Conservation (phyloP, 2,329 filamentous ascomycete species). For the Talaromyces pinophilus region DNA sequence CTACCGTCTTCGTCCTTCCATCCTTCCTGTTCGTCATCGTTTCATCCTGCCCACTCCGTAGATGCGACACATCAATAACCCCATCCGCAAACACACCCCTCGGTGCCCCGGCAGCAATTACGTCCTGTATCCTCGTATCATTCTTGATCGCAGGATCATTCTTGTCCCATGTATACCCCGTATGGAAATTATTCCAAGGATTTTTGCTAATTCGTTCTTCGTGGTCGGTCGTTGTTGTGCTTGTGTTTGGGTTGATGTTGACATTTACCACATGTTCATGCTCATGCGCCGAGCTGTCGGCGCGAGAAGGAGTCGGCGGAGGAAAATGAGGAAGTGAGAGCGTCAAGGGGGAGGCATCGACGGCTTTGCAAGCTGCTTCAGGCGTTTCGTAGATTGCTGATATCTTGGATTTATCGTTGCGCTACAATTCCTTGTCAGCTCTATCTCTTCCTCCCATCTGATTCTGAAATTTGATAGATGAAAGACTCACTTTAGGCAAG, state of each 20-base stretch:
- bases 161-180: neutral
- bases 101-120: slow-evolving; percentile 11
- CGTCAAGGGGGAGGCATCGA: slow-evolving; percentile 31
- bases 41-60: neutral
- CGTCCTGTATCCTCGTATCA: slow-evolving; percentile 15
- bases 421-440: slow-evolving; percentile 2
- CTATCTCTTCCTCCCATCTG: neutral
- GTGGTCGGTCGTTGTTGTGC: neutral
- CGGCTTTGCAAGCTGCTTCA: slow-evolving; percentile 37
- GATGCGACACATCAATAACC: slow-evolving; percentile 1
- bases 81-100: slow-evolving; percentile 19
- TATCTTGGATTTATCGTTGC: slow-evolving; percentile 29
- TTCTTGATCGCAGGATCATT: neutral
- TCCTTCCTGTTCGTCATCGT: neutral
- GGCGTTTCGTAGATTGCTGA: slow-evolving; percentile 41
- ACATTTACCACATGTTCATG: neutral
- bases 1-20: neutral
- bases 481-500: slow-evolving; percentile 36
- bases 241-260: neutral
- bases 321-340: neutral
- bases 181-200: neutral
- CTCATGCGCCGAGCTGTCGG: neutral
- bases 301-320: neutral
- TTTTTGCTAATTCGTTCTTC: neutral
- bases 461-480: neutral